Conservation (phyloP, 805 yeast species). For the Suhomyces sp. region DNA sequence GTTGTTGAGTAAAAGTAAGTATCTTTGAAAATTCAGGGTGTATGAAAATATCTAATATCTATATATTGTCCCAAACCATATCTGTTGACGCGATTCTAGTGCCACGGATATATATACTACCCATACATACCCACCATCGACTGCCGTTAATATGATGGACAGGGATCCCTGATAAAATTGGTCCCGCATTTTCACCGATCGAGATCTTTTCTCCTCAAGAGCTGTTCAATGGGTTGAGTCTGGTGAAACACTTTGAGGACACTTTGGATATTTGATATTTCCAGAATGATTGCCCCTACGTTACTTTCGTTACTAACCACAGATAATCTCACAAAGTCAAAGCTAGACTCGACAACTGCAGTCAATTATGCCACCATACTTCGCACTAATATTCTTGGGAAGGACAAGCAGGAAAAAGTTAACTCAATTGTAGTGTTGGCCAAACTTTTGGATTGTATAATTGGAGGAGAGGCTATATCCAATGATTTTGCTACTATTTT, state of each 20-base stretch:
- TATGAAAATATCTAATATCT: not conserved
- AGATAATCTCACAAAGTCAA: conserved; percentile 27
- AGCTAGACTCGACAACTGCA: conserved; percentile 33
- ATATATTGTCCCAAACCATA: not conserved
- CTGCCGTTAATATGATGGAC: too few species aligned
- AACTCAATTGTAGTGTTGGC: conserved; percentile 55
- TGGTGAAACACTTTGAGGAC: too few species aligned
- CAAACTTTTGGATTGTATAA: conserved; percentile 45
- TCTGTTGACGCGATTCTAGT: not conserved
- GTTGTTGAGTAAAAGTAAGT: conserved; percentile 36
- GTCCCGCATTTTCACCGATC: not conserved
- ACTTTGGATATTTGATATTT: not conserved
- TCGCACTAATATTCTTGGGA: conserved; percentile 42
- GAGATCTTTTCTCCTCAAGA: not conserved
- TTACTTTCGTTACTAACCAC: conserved; percentile 10
- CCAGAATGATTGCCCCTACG: not conserved
- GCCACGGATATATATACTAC: not conserved
- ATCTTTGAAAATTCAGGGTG: not conserved
- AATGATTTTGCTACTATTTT: conserved; percentile 33
- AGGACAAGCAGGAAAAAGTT: conserved; percentile 48
- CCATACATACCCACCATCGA: too few species aligned
- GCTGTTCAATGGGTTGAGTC: too few species aligned
- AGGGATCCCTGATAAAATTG: not conserved
- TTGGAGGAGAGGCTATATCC: conserved; percentile 39
- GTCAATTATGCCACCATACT: conserved; percentile 35